Evolutionary conservation across 106 monocot genomes (phyloP), one percentile per base, ranked within the genome.

Genomic region (Posidonia australis): DNA sequence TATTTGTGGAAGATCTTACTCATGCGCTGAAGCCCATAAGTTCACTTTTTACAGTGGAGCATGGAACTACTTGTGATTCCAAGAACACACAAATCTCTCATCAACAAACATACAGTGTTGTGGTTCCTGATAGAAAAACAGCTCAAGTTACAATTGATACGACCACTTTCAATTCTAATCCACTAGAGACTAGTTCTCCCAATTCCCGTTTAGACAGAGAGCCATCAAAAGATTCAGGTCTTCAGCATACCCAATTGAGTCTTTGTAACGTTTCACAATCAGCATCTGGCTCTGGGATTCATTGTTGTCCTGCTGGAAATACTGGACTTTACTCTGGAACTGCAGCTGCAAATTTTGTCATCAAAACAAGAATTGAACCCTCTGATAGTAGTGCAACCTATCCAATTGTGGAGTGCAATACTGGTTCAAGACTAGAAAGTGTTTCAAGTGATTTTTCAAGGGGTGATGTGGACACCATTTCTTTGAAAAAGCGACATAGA

Each of bases 1-100:
- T 46, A 22, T 63, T 63, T 24, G 18, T 64, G 25, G 26, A 18
- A 46, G 63, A 64, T 25, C 46, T 64, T 26, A 43, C 5, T 64
- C 46, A 7, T 13, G 46, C 24, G 12, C 9, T 44, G 43, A 64
- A 46, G 24, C 46, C 63, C 24, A 24, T 47, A 26, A 27, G 24
- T 28, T 64, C 63, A 64, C 46, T 64, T 46, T 64, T 46, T 21
- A 21, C 46, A 21, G 13, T 24, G 16, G 46, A 64, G 3, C 44
- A 46, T 3, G 17, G 9, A 64, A 21, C 10, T 13, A 14, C 12
- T 16, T 27, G 24, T 26, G 21, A 27, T 25, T 0, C 10, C 4
- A 25, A 19, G 24, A 12, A 64, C 13, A 5, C 16, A 19, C 63
- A 64, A 46, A 64, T 44, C 13, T 46, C 22, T 64, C 63, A 22